These are phyloP conservation scores for Alternaria sp. DNA, from an alignment of 2,329 filamentous ascomycete species.

Conservation along the genomic window DNA sequence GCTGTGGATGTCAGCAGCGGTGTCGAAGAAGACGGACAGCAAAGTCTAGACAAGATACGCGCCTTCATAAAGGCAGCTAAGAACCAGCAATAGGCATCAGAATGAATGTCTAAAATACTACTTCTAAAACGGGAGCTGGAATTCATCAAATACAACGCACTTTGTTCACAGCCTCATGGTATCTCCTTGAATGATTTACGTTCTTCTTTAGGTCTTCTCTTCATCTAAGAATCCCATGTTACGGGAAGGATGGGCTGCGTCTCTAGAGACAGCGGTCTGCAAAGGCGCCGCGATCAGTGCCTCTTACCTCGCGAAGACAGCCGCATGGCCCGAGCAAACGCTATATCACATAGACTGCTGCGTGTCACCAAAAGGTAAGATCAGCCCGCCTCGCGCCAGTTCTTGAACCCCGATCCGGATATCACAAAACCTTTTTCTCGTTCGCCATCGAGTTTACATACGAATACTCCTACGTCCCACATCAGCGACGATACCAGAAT, in stretches of 20 bases:
- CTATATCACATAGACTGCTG: slow-evolving; percentile 22
- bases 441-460: not conserved
- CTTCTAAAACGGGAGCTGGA: not conserved
- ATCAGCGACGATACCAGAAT: slow-evolving; percentile 27
- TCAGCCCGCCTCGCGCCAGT: not conserved
- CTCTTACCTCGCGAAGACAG: slow-evolving; percentile 22
- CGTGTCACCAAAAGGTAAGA: slow-evolving; percentile 25
- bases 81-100: slow-evolving; percentile 15
- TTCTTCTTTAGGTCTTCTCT: not conserved
- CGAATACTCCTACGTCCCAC: not conserved
- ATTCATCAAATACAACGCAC: not conserved
- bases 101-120: not conserved
- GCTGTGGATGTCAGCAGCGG: slow-evolving; percentile 95
- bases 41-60: slow-evolving; percentile 81
- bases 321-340: slow-evolving; percentile 1
- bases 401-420: not conserved
- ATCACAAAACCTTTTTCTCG: not conserved
- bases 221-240: not conserved
- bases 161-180: not conserved
- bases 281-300: not conserved
- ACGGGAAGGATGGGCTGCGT: not conserved
- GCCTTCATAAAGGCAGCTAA: slow-evolving; percentile 80
- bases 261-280: not conserved
- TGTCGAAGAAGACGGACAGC: slow-evolving; percentile 80
- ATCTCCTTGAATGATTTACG: not conserved